Percentiles rank a stretch among this genome's conserved stretches.
phyloP scores from a whole-genome alignment of 306 rosid genomes.

The Cucurbita moschata region DNA sequence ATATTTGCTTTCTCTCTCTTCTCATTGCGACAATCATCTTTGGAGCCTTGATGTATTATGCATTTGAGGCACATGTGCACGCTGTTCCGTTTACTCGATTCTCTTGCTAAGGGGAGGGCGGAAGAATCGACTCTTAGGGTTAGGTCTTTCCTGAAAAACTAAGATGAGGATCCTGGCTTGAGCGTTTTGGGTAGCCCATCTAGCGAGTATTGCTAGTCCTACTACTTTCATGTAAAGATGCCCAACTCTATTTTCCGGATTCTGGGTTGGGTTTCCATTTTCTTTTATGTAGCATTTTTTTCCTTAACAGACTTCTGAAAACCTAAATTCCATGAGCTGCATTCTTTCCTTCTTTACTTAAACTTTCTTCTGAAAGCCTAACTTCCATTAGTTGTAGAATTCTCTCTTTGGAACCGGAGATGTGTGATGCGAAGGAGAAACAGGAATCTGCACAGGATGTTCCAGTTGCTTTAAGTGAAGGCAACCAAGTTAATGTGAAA shows the following conservation, averaged over 20 bases:
- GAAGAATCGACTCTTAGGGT: neutral
- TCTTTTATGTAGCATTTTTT: neutral
- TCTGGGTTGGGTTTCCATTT: neutral
- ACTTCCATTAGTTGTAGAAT: neutral
- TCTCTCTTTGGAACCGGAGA: slow-evolving; percentile 18
- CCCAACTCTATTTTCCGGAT: neutral
- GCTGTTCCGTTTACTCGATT: neutral
- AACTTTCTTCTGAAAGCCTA: neutral
- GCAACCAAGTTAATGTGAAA: slow-evolving; percentile 13
- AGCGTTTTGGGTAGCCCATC: neutral
- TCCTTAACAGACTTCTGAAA: neutral
- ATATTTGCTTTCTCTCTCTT: neutral
- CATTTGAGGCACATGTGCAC: neutral
- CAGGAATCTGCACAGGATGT: slow-evolving; percentile 18
- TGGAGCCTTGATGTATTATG: neutral
- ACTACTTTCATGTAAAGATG: neutral
- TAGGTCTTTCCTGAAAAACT: neutral
- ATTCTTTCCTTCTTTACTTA: neutral
- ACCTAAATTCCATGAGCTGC: neutral
- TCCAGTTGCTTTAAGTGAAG: slow-evolving; percentile 17
- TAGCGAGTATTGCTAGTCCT: neutral
- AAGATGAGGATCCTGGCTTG: neutral
- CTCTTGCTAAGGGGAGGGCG: neutral
- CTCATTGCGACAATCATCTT: neutral
- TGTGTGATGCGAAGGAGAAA: slow-evolving; percentile 45